Evolutionary conservation across 176 grass and related monocot species (phyloP).

Genomic region (Cenchrus americanus): DNA sequence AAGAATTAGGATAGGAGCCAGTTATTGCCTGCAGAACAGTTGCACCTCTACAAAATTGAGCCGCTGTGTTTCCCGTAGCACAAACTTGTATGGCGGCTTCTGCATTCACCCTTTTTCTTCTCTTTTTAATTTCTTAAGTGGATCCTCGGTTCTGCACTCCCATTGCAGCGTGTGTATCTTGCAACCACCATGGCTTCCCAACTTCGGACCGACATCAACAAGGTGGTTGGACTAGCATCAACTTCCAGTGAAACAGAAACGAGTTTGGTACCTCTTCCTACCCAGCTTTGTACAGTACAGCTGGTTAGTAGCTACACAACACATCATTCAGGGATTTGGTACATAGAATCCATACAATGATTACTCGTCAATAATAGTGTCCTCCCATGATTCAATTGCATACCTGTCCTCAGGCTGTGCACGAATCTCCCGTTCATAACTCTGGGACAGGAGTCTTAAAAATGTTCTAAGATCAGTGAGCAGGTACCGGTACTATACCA

Average conservation of each 20-base stretch:
- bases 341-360: slow-evolving; percentile 20
- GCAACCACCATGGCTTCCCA: background rate
- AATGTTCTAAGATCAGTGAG: background rate
- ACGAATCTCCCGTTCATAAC: slow-evolving; percentile 33
- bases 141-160: background rate
- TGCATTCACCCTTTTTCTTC: background rate
- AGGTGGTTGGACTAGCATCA: background rate
- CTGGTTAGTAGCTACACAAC: background rate
- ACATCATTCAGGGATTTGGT: slow-evolving; percentile 34
- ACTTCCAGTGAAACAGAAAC: background rate
- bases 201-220: background rate
- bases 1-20: no score
- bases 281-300: background rate
- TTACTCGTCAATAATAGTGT: slow-evolving; percentile 22
- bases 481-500: slow-evolving; percentile 17
- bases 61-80: background rate
- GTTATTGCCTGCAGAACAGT: background rate
- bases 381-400: slow-evolving; percentile 21
- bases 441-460: background rate
- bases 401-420: slow-evolving; percentile 23
- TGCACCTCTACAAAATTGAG: background rate
- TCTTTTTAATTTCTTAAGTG: no score
- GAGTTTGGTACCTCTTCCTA: slow-evolving; percentile 19
- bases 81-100: background rate
- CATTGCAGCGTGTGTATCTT: background rate